Base-by-base conservation (phyloP, 1,139 yeast genomes). In the Zhuliangozyma blackwelliae region DNA sequence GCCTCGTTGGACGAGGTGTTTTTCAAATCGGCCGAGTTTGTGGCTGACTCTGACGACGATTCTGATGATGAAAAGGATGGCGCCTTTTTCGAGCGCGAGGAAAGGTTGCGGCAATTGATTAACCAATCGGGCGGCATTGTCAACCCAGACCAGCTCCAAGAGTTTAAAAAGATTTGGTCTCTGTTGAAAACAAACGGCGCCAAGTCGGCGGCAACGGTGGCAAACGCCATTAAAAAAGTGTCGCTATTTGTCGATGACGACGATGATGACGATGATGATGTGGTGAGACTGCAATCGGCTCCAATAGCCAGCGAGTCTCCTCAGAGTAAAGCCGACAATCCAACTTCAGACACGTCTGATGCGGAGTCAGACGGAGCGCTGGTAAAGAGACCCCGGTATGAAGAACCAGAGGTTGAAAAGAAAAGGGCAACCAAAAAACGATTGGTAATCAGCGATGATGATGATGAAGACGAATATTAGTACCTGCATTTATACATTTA, bases 11-110 rank as follows among this genome's bases (percentile, higher is more conserved):
- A 53, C 11, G 45, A 39, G 21, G 41, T 34, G 22, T 47, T 52
- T 3, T 35, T 59, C 23, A 62, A 67, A 35, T 77, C 82, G 0
- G 59, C 79, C 2, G 82, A 77, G 43, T 77, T 61, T 47, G 74
- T 84, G 31, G 66, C 67, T 40, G 81, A 74, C 37, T 79, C 86
- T 0, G 90, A 82, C 50, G 88, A 82, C 48, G 83, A 77, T 19
- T 71, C 79, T 3, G 88, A 82, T 46, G 78, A 68, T 12, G 89
- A 81, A 38, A 58, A 67, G 36, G 79, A 75, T 40, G 52, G 50
- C 2, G 65, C 51, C 22, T 83, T 84, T 53, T 84, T 75, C 51
- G 79, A 61, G 32, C 66, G 77, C 41, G 94, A 84, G 51, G 70
- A 68, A 40, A 59, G 63, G 41, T 62, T 82, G 39, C 72, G 87